Conservation (phyloP, 352 stramenopile genomes). For the Thraustotheca clavata region DNA sequence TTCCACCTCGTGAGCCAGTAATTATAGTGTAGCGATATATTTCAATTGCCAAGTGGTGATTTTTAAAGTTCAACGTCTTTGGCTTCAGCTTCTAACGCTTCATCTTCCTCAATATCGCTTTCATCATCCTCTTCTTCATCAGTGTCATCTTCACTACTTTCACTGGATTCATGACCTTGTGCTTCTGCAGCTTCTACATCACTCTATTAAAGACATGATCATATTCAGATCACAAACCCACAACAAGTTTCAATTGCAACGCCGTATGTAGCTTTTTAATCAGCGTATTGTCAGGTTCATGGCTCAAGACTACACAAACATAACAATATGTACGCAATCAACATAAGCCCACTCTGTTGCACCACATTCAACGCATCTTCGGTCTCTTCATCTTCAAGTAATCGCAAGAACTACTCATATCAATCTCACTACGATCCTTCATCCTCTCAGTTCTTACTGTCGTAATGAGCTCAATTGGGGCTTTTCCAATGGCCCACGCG, state of each 20-base stretch:
- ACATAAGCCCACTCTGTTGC: conserved; percentile 11
- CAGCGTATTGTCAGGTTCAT: conserved; percentile 2
- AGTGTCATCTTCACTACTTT: not conserved
- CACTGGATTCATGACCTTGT: not conserved
- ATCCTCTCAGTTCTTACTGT: not conserved
- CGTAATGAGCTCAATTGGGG: conserved; percentile 16
- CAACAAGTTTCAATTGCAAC: conserved; percentile 18
- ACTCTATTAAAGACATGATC: not conserved
- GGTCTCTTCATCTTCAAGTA: conserved; percentile 17
- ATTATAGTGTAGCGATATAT: too few relatives aligned
- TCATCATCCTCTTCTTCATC: conserved; percentile 1
- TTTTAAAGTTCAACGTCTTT: conserved; percentile 18
- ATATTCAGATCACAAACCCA: not conserved
- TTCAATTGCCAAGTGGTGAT: too few relatives aligned
- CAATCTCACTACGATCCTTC: not conserved
- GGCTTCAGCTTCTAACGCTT: not conserved
- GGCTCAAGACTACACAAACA: not conserved
- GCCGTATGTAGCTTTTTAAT: conserved; percentile 15
- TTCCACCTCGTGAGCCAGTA: conserved; percentile 21
- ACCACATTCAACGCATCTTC: conserved; percentile 5
- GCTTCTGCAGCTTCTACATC: not conserved
- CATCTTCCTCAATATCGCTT: not conserved
- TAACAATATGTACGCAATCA: not conserved
- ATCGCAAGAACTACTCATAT: conserved; percentile 12
- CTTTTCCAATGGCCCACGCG: conserved; percentile 16